These are phyloP conservation scores for Raphanus sativus DNA, from an alignment of 345 rosid genomes.

Conservation along the genomic window DNA sequence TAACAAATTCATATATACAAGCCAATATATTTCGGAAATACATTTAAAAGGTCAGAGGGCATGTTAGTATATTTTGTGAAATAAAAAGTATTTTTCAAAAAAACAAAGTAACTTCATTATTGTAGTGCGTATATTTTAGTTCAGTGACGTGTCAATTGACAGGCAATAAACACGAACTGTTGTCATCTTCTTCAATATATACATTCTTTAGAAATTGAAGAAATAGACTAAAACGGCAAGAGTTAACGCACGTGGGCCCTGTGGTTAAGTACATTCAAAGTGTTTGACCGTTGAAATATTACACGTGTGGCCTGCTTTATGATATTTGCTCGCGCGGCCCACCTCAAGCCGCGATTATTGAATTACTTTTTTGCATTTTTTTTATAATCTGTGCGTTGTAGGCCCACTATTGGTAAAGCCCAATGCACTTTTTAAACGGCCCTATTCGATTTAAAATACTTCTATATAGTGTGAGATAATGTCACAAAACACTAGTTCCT, in stretches of 20 bases:
- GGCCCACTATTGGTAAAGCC: constrained; percentile 2
- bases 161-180: constrained; percentile 37
- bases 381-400: not conserved
- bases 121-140: not conserved
- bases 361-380: not conserved
- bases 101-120: not conserved
- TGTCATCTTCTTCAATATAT: constrained; percentile 25
- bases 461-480: not conserved
- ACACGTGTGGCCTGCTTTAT: constrained; percentile 15
- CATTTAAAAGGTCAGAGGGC: not conserved
- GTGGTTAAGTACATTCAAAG: constrained; percentile 23
- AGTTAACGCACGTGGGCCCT: constrained; percentile 34
- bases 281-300: constrained; percentile 30
- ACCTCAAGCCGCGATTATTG: not conserved
- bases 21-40: not conserved
- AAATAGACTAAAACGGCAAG: constrained; percentile 12
- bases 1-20: not conserved
- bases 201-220: not conserved
- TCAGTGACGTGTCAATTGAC: constrained; percentile 27
- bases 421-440: not conserved
- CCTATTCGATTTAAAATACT: not conserved
- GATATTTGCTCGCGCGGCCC: not conserved
- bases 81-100: not conserved
- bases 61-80: not conserved
- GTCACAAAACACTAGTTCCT: not conserved